Base-by-base conservation (phyloP, 2,329 filamentous ascomycete genomes). In the Colletotrichum sojae region DNA sequence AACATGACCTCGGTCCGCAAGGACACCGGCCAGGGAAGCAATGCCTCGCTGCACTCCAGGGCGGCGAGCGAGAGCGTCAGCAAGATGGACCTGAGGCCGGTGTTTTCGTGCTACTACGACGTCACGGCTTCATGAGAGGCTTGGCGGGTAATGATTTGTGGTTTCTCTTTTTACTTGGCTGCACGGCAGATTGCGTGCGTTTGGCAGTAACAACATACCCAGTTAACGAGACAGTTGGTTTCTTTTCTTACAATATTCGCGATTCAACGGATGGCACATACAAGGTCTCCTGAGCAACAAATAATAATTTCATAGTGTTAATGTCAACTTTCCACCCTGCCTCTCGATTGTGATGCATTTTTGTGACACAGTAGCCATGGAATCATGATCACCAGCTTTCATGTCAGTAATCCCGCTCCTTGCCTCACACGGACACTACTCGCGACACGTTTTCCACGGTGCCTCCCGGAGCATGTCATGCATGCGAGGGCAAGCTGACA, bases 81-180 rank as follows among this genome's bases (percentile, higher is more conserved):
- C 55, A 70, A 48, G 27, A 59, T 46, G 22, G 67, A 71, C 25
- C 12, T 70, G 58, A 60, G 63, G 20, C 70, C 70, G 15, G 18
- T 71, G 15, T 71, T 70, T 27, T 68, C 70, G 13, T 71, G 70
- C 20, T 71, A 71, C 45, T 71, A 71, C 36, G 63, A 66, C 13
- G 65, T 68, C 8, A 66, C 67, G 2, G 62, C 55, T 27, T 18
- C 45, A 48, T 18, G 9, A 48, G 45, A n/a, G 9, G 4, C 16
- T 4, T 9, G 9, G 16, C 9, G 15, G 9, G 31, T 36, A 36
- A 36, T 48, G 10, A 20, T 15, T 43, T 43, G 31, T 43, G 15
- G 40, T 43, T 43, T 43, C 10, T 13, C 12, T 43, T 43, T 43
- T 15, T 13, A 15, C 16, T 43, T 2, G 3, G 13, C 40, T 43